Base-by-base conservation (phyloP, 352 stramenopile species). In the Phytophthora pini region DNA sequence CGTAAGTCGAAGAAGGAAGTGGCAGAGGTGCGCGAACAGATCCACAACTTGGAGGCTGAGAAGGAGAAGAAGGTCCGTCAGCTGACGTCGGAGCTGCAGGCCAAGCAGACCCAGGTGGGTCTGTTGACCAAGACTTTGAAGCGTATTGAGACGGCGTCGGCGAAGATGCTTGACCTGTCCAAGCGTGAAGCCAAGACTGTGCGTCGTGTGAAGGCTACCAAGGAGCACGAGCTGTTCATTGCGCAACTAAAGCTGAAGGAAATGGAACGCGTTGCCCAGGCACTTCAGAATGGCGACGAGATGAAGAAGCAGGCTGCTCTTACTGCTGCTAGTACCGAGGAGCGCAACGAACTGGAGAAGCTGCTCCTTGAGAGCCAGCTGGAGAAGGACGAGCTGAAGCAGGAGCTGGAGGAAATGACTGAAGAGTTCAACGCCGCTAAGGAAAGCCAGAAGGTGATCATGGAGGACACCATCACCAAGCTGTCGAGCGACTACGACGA, bases 1-100 rank as follows among this genome's bases (percentile, higher is more conserved):
- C 77, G 71, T 3, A 80, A 82, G 31, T 76, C 72, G 10, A 77
- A 84, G 11, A 88, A 90, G 41, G 82, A 94, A 43, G 87, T 90
- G 39, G 39, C 66, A 0, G 54, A 79, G 1, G 68, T 90, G 20
- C 76, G 75, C 6, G 79, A 90, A 24, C 80, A 87, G 47, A 89
- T 89, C 65, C 73, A 57, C 6, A 72, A 64, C 15, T 46, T 88
- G 9, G 82, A 92, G 39, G 77, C 50, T 13, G 84, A 90, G 4
- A 87, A 86, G 13, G 81, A 88, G 43, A 79, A 83, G 51, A 80
- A 80, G 46, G 75, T 88, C n/a, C 74, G 77, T 5, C 76, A 77
- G 53, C 57, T 94, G 49, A 74, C 73, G 40, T 61, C 49, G 0
- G 80, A 91, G 26, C 45, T 94, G 9, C 80, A 87, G 36, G 60